Evolutionary conservation across 1,139 yeast species (phyloP), one percentile per base, ranked within the genome.

Genomic region (Suhomyces kunorum): DNA sequence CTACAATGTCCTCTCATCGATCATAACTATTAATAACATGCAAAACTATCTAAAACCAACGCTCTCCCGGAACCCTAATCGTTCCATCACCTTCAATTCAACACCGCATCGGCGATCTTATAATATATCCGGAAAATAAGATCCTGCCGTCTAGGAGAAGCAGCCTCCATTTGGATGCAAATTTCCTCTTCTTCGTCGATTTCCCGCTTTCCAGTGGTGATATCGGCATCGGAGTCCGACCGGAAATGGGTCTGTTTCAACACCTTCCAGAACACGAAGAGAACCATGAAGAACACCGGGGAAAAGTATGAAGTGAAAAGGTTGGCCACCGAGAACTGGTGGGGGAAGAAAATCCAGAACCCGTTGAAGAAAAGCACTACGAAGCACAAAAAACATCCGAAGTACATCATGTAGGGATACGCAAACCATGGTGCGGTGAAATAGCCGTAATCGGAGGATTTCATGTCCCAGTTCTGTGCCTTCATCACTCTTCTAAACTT

Each of bases 331-430:
- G 63, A 45, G 36, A 66, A 63, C 33, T 63, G 54, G 12, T 68
- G 68, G 0, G 73, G 73, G 61, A 69, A 68, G 40, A 69, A 68
- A 8, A 68, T 54, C 71, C 71, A 64, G 52, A 68, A 68, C 5
- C 74, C 74, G 42, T 68, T 68, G 56, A 66, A 68, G 32, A 68
- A 50, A 29, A 68, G 53, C 16, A 68, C 63, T 26, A 60, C 16
- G 3, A 48, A 25, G 39, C 55, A 61, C 38, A 68, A 44, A 28
- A 55, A 50, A 12, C 49, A 49, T 6, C 63, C 72, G 42, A 66
- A 61, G 49, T 66, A 66, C 5, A 68, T 56, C 56, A 63, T 50
- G 46, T 54, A 62, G 28, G 71, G 71, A 38, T 56, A 60, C 29
- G 63, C 56, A 42, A 58, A 60, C 34, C 40, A 44, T 19, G 67